Conservation (phyloP, 805 yeast genomes). For the Yamadazyma scolyti region DNA sequence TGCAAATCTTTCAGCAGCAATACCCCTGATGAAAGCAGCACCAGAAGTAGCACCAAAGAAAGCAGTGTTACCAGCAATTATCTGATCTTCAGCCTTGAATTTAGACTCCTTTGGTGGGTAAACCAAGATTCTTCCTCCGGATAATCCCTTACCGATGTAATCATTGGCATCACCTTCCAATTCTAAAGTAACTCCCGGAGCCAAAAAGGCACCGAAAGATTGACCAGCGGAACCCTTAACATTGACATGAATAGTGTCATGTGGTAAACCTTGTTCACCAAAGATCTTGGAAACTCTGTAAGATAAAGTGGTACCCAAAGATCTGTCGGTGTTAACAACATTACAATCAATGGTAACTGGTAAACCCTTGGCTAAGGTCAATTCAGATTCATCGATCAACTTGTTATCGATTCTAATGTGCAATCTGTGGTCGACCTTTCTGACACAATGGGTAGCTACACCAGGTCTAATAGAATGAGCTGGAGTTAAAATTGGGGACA, state of each 20-base stretch:
- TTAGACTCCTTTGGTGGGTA: conserved; percentile 83
- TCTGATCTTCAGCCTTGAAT: conserved; percentile 94
- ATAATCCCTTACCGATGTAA: conserved; percentile 94
- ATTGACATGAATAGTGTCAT: conserved; percentile 92
- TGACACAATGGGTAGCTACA: conserved; percentile 86
- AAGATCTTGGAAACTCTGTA: conserved; percentile 90
- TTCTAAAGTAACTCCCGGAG: conserved; percentile 92
- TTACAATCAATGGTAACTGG: conserved; percentile 93
- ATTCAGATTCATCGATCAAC: conserved; percentile 91
- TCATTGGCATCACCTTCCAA: conserved; percentile 97
- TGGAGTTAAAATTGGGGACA: conserved; percentile 92
- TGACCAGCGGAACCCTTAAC: conserved; percentile 95
- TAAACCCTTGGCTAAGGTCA: conserved; percentile 92
- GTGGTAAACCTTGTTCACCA: conserved; percentile 92
- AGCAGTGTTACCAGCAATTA: conserved; percentile 95
- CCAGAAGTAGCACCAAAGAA: conserved; percentile 98
- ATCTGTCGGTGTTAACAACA: conserved; percentile 93
- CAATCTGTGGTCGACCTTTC: conserved; percentile 90
- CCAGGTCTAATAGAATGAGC: conserved; percentile 97
- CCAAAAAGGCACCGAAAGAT: conserved; percentile 96
- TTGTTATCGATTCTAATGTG: conserved; percentile 94
- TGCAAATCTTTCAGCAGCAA: conserved; percentile 97
- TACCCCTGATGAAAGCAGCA: conserved; percentile 88
- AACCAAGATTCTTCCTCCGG: conserved; percentile 91
- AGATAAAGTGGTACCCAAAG: conserved; percentile 91